These are phyloP conservation scores for Melampsora americana DNA, from an alignment of 1,284 basidiomycete species.

Conservation along the genomic window DNA sequence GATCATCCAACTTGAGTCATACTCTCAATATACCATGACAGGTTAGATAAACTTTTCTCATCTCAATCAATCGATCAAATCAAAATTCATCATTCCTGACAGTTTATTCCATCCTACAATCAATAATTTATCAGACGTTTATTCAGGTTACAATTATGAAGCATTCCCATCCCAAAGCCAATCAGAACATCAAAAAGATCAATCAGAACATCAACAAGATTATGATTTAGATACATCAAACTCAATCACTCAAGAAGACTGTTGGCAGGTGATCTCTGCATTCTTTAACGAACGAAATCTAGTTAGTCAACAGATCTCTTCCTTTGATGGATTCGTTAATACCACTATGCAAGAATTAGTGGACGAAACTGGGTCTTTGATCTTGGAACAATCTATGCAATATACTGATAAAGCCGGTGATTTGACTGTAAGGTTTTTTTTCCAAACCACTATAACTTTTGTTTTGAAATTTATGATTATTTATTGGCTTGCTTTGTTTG, in stretches of 20 bases:
- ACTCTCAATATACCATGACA: too few relatives aligned
- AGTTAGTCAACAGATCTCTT: slow-evolving; percentile 94
- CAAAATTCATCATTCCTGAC: too few relatives aligned
- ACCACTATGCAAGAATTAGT: slow-evolving; percentile 99
- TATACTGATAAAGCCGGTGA: slow-evolving; percentile 81
- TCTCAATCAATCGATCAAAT: too few relatives aligned
- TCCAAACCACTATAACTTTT: background rate
- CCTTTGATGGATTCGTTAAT: slow-evolving; percentile 98
- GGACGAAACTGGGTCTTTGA: slow-evolving; percentile 88
- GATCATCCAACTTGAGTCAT: too few relatives aligned
- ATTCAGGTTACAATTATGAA: background rate
- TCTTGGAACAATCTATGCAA: slow-evolving; percentile 92
- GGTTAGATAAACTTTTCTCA: too few relatives aligned
- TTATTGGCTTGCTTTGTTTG: slow-evolving; percentile 52
- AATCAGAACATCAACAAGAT: background rate
- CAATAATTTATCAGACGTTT: background rate
- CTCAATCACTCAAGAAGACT: slow-evolving; percentile 78
- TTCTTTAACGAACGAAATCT: slow-evolving; percentile 98
- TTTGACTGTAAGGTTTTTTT: slow-evolving; percentile 60
- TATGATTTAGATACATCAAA: background rate
- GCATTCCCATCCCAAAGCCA: background rate
- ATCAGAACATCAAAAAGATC: background rate
- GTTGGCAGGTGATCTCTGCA: slow-evolving; percentile 90
- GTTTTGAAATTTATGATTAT: background rate
- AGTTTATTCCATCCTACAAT: too few relatives aligned